Percentiles rank a stretch among this genome's conserved stretches.
These are phyloP conservation scores for Mycena vulgaris DNA, from an alignment of 768 basidiomycete genomes.

Conservation along the genomic window DNA sequence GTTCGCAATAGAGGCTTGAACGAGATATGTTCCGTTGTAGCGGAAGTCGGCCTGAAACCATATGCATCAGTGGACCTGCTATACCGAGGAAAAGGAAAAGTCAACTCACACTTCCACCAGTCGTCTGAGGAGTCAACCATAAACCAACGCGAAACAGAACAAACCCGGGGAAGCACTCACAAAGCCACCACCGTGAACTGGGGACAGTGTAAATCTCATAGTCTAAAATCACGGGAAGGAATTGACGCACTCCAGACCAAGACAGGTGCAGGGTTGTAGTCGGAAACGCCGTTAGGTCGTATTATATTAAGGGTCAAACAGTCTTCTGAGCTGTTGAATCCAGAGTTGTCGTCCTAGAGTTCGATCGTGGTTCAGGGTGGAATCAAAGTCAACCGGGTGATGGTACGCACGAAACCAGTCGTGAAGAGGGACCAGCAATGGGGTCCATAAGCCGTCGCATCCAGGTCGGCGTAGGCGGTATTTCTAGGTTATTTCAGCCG, in stretches of 20 bases:
- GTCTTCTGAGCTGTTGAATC: slow-evolving; percentile 42
- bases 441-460: slow-evolving; percentile 34
- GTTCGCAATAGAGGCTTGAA: slow-evolving; percentile 33
- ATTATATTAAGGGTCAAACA: slow-evolving; percentile 53
- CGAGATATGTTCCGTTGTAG: slow-evolving; percentile 45
- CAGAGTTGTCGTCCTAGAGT: slow-evolving; percentile 29
- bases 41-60: slow-evolving; percentile 51
- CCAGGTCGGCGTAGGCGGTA: slow-evolving; percentile 47
- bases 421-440: slow-evolving; percentile 37
- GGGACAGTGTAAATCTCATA: slow-evolving; percentile 34
- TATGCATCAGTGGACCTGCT: slow-evolving; percentile 24
- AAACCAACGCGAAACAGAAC: no score
- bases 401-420: slow-evolving; percentile 35
- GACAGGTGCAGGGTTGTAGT: slow-evolving; percentile 46
- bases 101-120: slow-evolving; percentile 35
- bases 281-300: slow-evolving; percentile 45
- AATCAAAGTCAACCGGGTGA: no score
- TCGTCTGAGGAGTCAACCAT: slow-evolving; percentile 13
- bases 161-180: no score
- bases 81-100: not conserved
- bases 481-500: slow-evolving; percentile 44
- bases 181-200: slow-evolving; percentile 34
- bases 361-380: not conserved
- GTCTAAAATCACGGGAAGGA: no score
- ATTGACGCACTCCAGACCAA: slow-evolving; percentile 45